Conservation (phyloP, 129 eudicot species). For the Mikania micrantha region DNA sequence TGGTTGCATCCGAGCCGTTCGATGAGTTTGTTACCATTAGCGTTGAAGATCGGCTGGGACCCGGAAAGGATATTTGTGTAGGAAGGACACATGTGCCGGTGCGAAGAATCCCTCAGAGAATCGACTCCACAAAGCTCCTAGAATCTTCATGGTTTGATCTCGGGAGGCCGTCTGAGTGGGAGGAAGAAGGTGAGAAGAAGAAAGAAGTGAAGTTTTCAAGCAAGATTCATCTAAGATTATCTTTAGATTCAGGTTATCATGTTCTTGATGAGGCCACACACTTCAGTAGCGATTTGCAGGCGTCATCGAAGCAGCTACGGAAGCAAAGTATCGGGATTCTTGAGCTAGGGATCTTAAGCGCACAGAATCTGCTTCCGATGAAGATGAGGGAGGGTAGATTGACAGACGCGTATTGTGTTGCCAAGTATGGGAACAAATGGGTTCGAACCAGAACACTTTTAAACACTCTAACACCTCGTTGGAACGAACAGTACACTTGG, state of each 20-base stretch:
- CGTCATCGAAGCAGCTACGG: conserved; percentile 53
- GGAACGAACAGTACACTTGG: conserved; percentile 99
- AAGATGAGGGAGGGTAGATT: conserved; percentile 62
- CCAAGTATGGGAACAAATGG: conserved; percentile 98
- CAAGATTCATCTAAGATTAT: conserved; percentile 58
- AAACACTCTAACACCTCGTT: conserved; percentile 63
- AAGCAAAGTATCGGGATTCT: conserved; percentile 72
- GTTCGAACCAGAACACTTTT: conserved; percentile 82
- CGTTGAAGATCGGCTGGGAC: conserved; percentile 70
- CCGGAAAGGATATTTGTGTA: conserved; percentile 50
- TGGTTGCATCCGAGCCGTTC: conserved; percentile 81
- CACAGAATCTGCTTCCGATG: conserved; percentile 60
- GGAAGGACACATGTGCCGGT: conserved; percentile 62
- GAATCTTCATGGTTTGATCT: conserved; percentile 60
- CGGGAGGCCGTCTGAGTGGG: conserved; percentile 44
- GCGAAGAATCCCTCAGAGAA: conserved; percentile 38
- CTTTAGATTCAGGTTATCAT: conserved; percentile 78
- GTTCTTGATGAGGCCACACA: conserved; percentile 84
- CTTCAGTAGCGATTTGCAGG: conserved; percentile 86
- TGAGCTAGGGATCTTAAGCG: conserved; percentile 78
- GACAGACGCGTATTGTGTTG: conserved; percentile 88
- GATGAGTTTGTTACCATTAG: conserved; percentile 55
- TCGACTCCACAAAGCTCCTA: conserved; percentile 40
- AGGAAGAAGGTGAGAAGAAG: conserved; percentile 56
- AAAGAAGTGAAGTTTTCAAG: conserved; percentile 69